Conservation (phyloP, 1,284 basidiomycete genomes). For the Rhodotorula mucilaginosa region DNA sequence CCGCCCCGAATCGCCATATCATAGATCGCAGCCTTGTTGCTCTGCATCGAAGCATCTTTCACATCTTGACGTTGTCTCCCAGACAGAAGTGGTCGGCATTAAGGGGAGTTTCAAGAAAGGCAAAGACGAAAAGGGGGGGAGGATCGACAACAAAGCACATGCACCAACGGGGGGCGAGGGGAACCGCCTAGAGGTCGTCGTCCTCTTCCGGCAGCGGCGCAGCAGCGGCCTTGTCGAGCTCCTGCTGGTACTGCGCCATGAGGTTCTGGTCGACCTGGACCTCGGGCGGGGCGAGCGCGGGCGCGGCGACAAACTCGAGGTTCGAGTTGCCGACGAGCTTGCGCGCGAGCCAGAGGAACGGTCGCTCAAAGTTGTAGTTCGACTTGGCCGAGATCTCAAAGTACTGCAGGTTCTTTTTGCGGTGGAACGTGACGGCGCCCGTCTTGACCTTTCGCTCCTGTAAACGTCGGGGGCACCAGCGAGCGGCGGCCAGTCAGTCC, state of each 20-base stretch:
- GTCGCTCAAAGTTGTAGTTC: constrained; percentile 99
- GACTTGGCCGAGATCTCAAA: constrained; percentile 99
- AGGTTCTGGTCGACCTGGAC: constrained; percentile 77
- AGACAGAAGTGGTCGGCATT: no score
- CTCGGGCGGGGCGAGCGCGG: constrained; percentile 92
- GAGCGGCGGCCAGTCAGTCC: neutral
- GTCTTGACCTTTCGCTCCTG: constrained; percentile 99
- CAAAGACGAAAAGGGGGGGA: no score
- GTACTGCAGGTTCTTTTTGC: constrained; percentile 99
- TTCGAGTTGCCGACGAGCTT: constrained; percentile 91
- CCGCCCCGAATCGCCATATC: no score
- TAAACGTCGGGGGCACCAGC: neutral
- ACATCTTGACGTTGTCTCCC: no score
- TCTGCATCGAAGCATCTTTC: no score
- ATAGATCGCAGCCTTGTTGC: no score
- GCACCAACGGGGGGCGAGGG: no score
- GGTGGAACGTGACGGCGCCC: constrained; percentile 94
- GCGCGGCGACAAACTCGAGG: constrained; percentile 95
- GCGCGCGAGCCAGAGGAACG: constrained; percentile 98
- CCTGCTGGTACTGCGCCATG: constrained; percentile 78
- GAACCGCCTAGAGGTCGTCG: constrained; percentile 20
- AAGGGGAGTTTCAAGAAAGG: no score
- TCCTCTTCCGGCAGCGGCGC: constrained; percentile 57
- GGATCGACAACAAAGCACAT: no score
- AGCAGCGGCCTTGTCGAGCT: constrained; percentile 63